These are phyloP conservation scores for Monosporozyma unispora DNA, from an alignment of 805 yeast species.

Conservation along the genomic window DNA sequence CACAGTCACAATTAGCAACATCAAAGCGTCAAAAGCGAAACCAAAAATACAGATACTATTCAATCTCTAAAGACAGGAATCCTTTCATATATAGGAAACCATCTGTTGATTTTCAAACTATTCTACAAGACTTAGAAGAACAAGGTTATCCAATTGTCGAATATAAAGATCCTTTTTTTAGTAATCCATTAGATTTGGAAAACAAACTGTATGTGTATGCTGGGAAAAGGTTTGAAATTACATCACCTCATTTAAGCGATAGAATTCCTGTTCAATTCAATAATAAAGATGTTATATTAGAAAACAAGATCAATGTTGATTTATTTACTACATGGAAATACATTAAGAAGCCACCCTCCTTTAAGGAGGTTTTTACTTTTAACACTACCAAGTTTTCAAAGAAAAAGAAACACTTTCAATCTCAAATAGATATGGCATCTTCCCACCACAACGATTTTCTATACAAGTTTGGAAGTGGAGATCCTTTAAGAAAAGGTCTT, in stretches of 20 bases:
- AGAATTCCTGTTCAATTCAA: slow-evolving; percentile 25
- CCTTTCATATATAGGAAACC: slow-evolving; percentile 9
- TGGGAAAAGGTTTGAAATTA: slow-evolving; percentile 48
- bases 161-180: slow-evolving; percentile 57
- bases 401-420: slow-evolving; percentile 17
- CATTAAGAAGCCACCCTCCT: slow-evolving; percentile 40
- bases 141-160: slow-evolving; percentile 42
- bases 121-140: slow-evolving; percentile 40
- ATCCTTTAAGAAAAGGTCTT: slow-evolving; percentile 24
- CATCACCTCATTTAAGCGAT: slow-evolving; percentile 32
- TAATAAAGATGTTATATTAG: slow-evolving; percentile 11
- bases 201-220: slow-evolving; percentile 53
- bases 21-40: not conserved
- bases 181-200: slow-evolving; percentile 44
- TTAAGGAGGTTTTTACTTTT: slow-evolving; percentile 23
- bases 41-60: not conserved
- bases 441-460: slow-evolving; percentile 11
- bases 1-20: no score
- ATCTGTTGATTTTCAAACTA: slow-evolving; percentile 24
- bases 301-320: slow-evolving; percentile 1
- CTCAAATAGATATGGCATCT: slow-evolving; percentile 43
- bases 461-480: slow-evolving; percentile 6
- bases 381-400: slow-evolving; percentile 5
- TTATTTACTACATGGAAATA: slow-evolving; percentile 38
- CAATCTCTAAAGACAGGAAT: not conserved